Evolutionary conservation across 345 rosid genomes (phyloP).

Genomic region (Salix koriyanagi): DNA sequence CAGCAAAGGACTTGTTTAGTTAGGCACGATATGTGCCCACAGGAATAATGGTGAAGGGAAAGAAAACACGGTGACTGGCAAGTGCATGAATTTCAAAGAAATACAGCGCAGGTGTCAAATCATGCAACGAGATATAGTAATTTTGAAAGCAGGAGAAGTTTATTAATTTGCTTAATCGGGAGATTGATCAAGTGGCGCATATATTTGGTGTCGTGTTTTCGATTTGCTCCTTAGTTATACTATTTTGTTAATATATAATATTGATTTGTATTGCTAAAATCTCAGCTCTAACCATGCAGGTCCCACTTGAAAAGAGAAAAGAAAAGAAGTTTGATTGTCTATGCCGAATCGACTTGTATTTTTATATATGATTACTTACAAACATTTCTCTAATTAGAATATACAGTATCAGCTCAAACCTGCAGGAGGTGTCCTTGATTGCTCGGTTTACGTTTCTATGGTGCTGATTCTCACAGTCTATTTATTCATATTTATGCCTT

Average conservation of each 20-base stretch:
- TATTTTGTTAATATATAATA: too few species aligned
- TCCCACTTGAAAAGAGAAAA: not conserved
- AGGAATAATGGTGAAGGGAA: not conserved
- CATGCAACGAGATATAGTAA: not conserved
- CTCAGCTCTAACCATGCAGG: not conserved
- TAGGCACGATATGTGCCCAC: not conserved
- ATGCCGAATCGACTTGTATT: too few species aligned
- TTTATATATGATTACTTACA: too few species aligned
- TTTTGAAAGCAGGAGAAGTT: too few species aligned
- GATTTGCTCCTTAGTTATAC: not conserved
- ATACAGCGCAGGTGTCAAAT: not conserved
- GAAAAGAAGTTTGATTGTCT: too few species aligned
- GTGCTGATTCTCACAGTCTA: not conserved
- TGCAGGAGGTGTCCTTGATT: not conserved
- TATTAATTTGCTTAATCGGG: too few species aligned
- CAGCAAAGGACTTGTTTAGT: not conserved
- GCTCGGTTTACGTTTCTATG: not conserved
- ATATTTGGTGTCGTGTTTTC: too few species aligned
- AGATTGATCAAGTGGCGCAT: too few species aligned
- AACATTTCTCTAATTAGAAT: not conserved
- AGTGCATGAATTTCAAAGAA: not conserved
- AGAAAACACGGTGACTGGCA: not conserved
- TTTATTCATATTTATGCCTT: not conserved
- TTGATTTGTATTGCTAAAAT: not conserved
- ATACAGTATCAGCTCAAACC: not conserved